Conservation (phyloP, 2,329 filamentous ascomycete genomes). For the Neonectria coccinea region DNA sequence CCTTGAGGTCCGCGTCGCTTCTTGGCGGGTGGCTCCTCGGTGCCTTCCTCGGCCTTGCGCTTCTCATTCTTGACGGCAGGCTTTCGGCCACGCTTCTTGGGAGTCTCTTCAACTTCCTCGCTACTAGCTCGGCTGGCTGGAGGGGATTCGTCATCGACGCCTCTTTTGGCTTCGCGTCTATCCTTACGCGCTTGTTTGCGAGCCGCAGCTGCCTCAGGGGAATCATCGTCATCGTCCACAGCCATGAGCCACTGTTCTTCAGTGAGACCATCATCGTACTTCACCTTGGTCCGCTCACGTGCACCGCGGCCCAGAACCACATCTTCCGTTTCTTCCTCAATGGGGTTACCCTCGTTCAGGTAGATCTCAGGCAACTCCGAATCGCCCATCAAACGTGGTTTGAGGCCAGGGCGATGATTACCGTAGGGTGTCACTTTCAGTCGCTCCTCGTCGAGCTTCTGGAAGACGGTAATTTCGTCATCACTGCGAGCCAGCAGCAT, state of each 20-base stretch:
- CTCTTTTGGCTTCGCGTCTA: constrained; percentile 77
- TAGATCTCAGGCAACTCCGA: constrained; percentile 95
- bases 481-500: constrained; percentile 92
- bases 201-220: constrained; percentile 90
- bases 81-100: constrained; percentile 89
- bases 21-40: constrained; percentile 82
- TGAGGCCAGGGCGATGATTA: constrained; percentile 68
- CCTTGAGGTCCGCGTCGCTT: constrained; percentile 80
- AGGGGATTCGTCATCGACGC: constrained; percentile 74
- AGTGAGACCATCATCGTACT: constrained; percentile 96
- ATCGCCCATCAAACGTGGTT: constrained; percentile 87
- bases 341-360: constrained; percentile 84
- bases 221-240: constrained; percentile 96
- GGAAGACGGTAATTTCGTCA: constrained; percentile 81
- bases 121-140: constrained; percentile 83
- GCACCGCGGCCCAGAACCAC: constrained; percentile 85
- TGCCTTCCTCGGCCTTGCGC: constrained; percentile 85
- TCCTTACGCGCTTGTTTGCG: constrained; percentile 89
- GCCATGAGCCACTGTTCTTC: constrained; percentile 99
- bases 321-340: constrained; percentile 83
- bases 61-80: constrained; percentile 80
- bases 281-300: constrained; percentile 92
- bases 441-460: constrained; percentile 84
- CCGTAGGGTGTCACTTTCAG: constrained; percentile 77
- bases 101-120: constrained; percentile 76